Percentiles rank a stretch among this genome's conserved stretches.
These are phyloP conservation scores for Phytophthora constricta DNA, from an alignment of 352 stramenopile species.

Conservation along the genomic window DNA sequence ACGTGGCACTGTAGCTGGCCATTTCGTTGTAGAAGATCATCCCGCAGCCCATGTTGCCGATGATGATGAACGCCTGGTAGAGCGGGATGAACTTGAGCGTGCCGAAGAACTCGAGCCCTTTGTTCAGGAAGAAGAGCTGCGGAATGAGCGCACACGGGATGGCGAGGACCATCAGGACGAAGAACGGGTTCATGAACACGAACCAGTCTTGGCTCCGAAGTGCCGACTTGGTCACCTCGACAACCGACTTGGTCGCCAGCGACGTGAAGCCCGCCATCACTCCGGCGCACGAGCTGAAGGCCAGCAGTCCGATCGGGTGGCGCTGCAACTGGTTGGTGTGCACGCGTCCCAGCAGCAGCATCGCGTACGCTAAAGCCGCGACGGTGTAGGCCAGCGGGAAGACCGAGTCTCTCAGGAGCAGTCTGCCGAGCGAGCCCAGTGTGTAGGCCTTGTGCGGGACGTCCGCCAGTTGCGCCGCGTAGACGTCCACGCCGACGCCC, in stretches of 20 bases:
- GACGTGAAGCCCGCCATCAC: constrained; percentile 84
- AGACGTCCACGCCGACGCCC: constrained; percentile 69
- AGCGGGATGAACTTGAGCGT: constrained; percentile 85
- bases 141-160: constrained; percentile 68
- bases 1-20: constrained; percentile 52
- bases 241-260: constrained; percentile 74
- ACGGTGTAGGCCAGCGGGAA: constrained; percentile 65
- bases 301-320: constrained; percentile 58
- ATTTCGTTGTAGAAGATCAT: constrained; percentile 88
- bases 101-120: constrained; percentile 77
- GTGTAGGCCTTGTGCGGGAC: constrained; percentile 62
- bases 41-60: constrained; percentile 76
- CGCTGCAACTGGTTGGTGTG: constrained; percentile 59
- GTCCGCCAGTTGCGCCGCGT: constrained; percentile 54
- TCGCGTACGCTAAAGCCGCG: constrained; percentile 52
- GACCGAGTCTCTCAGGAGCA: constrained; percentile 65
- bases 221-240: constrained; percentile 67
- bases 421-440: constrained; percentile 48
- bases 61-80: constrained; percentile 86
- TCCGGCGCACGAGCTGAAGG: constrained; percentile 74
- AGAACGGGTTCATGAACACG: constrained; percentile 73
- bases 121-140: constrained; percentile 84
- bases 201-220: constrained; percentile 45
- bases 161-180: constrained; percentile 60
- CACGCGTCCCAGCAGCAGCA: constrained; percentile 62